Evolutionary conservation across 1,284 basidiomycete species (phyloP), one percentile per base, ranked within the genome.

Genomic region (Rugosomyces carneus): DNA sequence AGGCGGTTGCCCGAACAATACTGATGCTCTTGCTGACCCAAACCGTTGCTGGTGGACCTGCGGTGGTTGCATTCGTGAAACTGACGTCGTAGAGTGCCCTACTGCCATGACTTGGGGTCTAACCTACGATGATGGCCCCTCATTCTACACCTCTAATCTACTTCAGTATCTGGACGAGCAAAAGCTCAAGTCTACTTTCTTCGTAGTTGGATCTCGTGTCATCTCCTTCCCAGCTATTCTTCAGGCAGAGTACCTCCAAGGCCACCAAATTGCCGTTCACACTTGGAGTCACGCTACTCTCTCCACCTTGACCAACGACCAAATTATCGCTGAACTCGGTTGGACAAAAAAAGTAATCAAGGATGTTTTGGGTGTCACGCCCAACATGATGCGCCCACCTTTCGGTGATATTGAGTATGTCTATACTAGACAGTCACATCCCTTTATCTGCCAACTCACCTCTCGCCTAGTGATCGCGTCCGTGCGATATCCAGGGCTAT

Each of bases 31-130:
- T 6, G 65, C 71, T 6, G 75, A 89, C 56, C 49, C 61, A 3
- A 66, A 66, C 10, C 73, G 78, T 21, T 89, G 87, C 65, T 93
- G 89, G 89, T 93, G 89, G 90, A 89, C 88, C 6, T 93, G 89
- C 61, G 79, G 82, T 58, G 80, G 86, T 34, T 91, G 87, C 68
- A 79, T 76, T 1, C 73, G 77, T 23, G 55, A 68, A 23, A 78
- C 78, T 9, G 89, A 93, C 60, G 75, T 93, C 54, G 75, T 75
- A 36, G 67, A 71, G 18, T 93, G 89, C 66, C 87, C 87, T 6
- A 75, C 81, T 49, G 75, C 81, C 63, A 65, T 78, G 61, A 77
- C 78, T 38, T 91, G 86, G 84, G 84, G 75, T 62, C 69, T 80
- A 48, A 78, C 78, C 16, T 86, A 84, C 60, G 84, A 87, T 55